These are phyloP conservation scores for Vicia villosa DNA, from an alignment of 306 rosid species.

Conservation along the genomic window DNA sequence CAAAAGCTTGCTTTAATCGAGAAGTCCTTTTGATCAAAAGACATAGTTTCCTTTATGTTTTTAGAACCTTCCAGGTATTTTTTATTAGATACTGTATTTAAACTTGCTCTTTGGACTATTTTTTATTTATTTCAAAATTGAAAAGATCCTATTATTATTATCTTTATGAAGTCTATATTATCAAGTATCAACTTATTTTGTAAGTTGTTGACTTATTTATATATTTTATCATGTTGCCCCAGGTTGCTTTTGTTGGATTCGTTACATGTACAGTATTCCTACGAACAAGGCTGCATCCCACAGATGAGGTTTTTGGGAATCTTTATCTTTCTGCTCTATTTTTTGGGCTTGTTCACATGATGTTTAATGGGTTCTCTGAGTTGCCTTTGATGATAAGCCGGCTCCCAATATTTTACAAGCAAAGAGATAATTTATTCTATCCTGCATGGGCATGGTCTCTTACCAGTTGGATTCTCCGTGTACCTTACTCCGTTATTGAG, in stretches of 20 bases:
- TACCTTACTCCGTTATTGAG: conserved; percentile 81
- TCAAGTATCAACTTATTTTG: background rate
- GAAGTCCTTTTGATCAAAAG: conserved; percentile 64
- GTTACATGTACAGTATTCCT: conserved; percentile 76
- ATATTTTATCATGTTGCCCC: conserved; percentile 14
- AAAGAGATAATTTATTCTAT: conserved; percentile 81
- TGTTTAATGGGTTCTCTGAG: conserved; percentile 90
- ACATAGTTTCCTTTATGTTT: conserved; percentile 77
- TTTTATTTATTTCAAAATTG: conserved; percentile 5
- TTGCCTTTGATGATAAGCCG: conserved; percentile 79
- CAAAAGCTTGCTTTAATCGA: conserved; percentile 70
- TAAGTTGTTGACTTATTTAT: conserved; percentile 3
- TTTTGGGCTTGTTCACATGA: conserved; percentile 84
- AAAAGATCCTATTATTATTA: background rate
- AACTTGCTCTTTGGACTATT: conserved; percentile 12
- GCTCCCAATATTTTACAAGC: conserved; percentile 87
- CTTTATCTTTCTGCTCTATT: conserved; percentile 83
- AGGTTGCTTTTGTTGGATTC: conserved; percentile 88
- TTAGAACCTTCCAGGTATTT: conserved; percentile 81
- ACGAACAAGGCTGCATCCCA: conserved; percentile 64
- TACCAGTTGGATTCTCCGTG: conserved; percentile 72
- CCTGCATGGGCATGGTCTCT: conserved; percentile 91
- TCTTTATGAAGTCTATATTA: background rate
- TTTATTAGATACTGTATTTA: conserved; percentile 13
- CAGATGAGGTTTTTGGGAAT: conserved; percentile 59